Base-by-base conservation (phyloP, 345 rosid species). In the Boechera retrofracta region DNA sequence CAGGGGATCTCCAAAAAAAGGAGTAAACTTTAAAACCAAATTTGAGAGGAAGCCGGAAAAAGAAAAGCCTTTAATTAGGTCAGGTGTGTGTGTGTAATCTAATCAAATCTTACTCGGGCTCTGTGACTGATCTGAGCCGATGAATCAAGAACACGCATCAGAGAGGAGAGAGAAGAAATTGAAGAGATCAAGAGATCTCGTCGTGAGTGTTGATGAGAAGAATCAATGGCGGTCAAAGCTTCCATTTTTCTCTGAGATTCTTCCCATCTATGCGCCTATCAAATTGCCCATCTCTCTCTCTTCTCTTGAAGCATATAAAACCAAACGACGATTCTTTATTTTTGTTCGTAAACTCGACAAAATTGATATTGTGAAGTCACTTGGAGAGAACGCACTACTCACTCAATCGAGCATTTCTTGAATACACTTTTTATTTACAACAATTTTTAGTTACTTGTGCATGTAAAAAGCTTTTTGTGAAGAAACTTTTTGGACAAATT, bases 181-280 rank as follows among this genome's bases (percentile, higher is more conserved):
- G 63, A 67, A 69, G 58, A 67, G 75, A 76, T 52, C 56, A 75
- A 61, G 85, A 74, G 78, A 82, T 80, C 69, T 66, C 75, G 72
- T 15, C 12, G 44, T 41, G 77, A 80, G 55, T 69, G 75, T 11
- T 58, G 33, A 75, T 10, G 69, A 53, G 77, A 78, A 53, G 77
- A 80, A 77, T 82, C 85, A 80, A 67, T 78, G 77, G 61, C 79
- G 96, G 92, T 92, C 98, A 91, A 86, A 74, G 88, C 79, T 73
- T 79, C 91, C 89, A 79, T 81, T 57, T 81, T 83, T 81, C 75
- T 82, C 85, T 83, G 69, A 78, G 85, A 66, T 70, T 82, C 80
- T 74, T 68, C 83, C 81, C 80, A 74, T 83, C 73, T 75, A 79
- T 73, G 54, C 58, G 84, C 74, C 89, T 63, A 31, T 57, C 80